Evolutionary conservation across 371 early-diverging fungal species (phyloP), one percentile per base, ranked within the genome.

Genomic region (Mortierella sp.): DNA sequence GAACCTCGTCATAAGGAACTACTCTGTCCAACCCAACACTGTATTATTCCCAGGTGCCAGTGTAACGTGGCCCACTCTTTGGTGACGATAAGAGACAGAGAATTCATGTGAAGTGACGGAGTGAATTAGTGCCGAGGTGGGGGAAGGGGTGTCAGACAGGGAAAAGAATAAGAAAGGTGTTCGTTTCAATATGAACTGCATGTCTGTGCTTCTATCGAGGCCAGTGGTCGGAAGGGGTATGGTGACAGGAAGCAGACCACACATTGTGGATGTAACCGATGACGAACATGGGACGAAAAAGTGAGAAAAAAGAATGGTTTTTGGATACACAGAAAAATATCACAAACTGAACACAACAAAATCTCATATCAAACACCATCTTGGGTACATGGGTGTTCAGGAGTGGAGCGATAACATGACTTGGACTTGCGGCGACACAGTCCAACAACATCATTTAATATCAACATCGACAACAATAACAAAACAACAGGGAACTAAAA

Each of bases 351-450:
- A 35, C 51, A 58, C 60, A 58, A 48, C 65, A 63, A 32, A 35
- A 35, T 63, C 49, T n/a, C 46, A 21, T 72, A 65, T 21, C 41
- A 68, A 7, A 68, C 41, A 63, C 1, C 12, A 24, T 38, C 38
- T 63, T 6, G 35, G 35, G 35, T 8, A 68, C 43, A 68, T 41
- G 68, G 68, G 68, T 68, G 24, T 21, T 68, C 68, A 68, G 41
- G 68, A 68, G 41, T 68, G 41, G 41, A 21, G 63, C 63, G 68
- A 68, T 68, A 38, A 21, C 68, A 68, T 72, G 72, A n/a, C 35
- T 29, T 72, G 54, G 54, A 11, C 35, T 46, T 27, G 54, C 24
- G 24, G 46, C 35, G 54, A 35, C 72, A 32, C 49, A 48, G 72
- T 46, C 16, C 3, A 48, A 49, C 29, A 32, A 27, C 48, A 49